These are phyloP conservation scores for Fusarium anguioides DNA, from an alignment of 2,329 filamentous ascomycete species.

Conservation along the genomic window DNA sequence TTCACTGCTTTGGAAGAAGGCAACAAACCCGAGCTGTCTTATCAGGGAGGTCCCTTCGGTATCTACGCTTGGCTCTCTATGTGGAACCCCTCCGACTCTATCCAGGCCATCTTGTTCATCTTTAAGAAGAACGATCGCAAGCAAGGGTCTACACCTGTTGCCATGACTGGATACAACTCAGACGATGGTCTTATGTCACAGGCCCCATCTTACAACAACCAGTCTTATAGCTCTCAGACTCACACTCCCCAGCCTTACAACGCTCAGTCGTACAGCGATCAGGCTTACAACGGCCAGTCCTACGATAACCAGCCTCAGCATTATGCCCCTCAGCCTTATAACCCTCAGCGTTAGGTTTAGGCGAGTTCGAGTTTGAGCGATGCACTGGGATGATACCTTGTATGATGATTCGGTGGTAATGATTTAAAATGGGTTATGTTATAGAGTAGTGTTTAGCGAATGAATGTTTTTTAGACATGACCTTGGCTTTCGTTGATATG, in stretches of 20 bases:
- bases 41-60: constrained; percentile 32
- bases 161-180: constrained; percentile 13
- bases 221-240: not conserved
- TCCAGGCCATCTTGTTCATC: constrained; percentile 30
- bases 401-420: not conserved
- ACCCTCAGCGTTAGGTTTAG: not conserved
- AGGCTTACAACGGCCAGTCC: not conserved
- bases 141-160: not conserved
- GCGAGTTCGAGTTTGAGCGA: not conserved
- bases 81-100: constrained; percentile 30
- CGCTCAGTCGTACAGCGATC: not conserved
- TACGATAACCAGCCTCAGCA: not conserved
- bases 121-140: not conserved
- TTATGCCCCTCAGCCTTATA: not conserved
- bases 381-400: not conserved
- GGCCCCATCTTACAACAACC: not conserved
- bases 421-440: not conserved
- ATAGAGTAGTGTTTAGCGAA: not conserved
- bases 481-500: no score
- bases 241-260: not conserved
- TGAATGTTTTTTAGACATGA: not conserved
- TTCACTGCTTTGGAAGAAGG: constrained; percentile 16
- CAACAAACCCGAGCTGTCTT: not conserved
- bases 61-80: constrained; percentile 33
- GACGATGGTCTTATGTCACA: constrained; percentile 5